Percentiles rank a stretch among this genome's conserved stretches.
Evolutionary conservation across 441 rosid genomes (phyloP).

Genomic region (Pelargonium myrrhifolium): DNA sequence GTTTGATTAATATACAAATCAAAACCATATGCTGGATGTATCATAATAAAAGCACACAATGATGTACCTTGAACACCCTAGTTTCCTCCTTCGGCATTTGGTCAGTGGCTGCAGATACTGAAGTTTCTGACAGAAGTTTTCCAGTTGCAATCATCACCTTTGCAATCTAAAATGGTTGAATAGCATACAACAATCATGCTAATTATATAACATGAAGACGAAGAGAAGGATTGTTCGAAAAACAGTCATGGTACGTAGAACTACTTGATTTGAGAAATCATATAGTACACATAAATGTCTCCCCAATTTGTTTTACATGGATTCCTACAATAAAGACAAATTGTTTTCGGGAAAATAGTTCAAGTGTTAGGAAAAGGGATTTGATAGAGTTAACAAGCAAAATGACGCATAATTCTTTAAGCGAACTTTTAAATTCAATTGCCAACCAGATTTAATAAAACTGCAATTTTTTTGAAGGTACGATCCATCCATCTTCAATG

Average conservation of each 20-base stretch:
- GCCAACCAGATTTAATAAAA: no score
- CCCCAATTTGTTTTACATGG: not conserved
- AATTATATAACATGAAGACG: not conserved
- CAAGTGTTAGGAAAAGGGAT: no score
- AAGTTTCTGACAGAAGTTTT: conserved; percentile 43
- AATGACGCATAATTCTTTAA: no score
- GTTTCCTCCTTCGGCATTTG: conserved; percentile 38
- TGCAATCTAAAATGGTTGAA: conserved; percentile 55
- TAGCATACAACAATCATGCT: conserved; percentile 1
- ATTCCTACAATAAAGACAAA: conserved; percentile 1
- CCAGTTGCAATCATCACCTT: conserved; percentile 67
- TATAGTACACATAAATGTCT: not conserved
- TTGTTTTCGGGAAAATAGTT: not conserved
- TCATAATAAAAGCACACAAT: not conserved
- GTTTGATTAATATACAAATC: not conserved
- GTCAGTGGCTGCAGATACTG: conserved; percentile 29
- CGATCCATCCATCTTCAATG: no score
- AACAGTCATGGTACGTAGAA: not conserved
- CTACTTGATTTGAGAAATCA: not conserved
- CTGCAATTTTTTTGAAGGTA: no score
- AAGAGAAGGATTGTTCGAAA: not conserved
- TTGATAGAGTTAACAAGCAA: no score
- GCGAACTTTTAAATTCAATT: no score
- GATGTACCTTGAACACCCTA: conserved; percentile 63
- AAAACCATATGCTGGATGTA: not conserved